Base-by-base conservation (phyloP, 495 filamentous ascomycete species). In the Hypoxylon trugodes region DNA sequence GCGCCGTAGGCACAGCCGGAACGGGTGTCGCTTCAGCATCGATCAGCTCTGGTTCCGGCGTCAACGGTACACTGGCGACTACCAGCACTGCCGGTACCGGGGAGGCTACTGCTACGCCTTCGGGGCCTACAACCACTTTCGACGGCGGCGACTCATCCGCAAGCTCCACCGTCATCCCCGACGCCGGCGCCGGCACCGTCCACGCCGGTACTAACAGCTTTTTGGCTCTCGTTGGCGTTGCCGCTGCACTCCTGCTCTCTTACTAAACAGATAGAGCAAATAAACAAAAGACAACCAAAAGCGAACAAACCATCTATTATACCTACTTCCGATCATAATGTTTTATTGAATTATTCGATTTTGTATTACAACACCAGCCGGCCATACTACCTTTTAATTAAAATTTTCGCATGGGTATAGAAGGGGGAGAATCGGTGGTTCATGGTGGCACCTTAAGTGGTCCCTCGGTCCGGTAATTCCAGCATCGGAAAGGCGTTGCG, bases 401-500 rank as follows among this genome's bases (percentile, higher is more conserved):
- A 42, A 52, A 32, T 42, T 37, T 25, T 24, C 24, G 26, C 22
- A 48, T 25, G 33, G 48, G 25, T 10, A 32, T 35, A 22, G 41
- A 16, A 30, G 36, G 6, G 30, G 36, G n/a, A 49, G 42, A 51
- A 30, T 56, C 50, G 51, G 25, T 40, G 58, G 58, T 42, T 38
- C 26, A 52, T 40, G 40, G 38, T 45, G 52, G 30, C 36, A 24
- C 35, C 19, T 36, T 26, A 36, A 8, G 43, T 21, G 10, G 42
- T 38, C 41, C 41, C 46, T 37, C 46, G 61, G 53, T 19, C 36
- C 35, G 41, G 52, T 35, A 45, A 53, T 47, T 19, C 52, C 52
- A 36, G 57, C 58, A 67, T 67, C 58, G 52, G 58, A 47, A 50
- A 38, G 64, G 64, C 64, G 64, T 67, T 67, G 58, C 52, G 64